Evolutionary conservation across 768 basidiomycete genomes (phyloP).

Genomic region (Tricholomella constricta): DNA sequence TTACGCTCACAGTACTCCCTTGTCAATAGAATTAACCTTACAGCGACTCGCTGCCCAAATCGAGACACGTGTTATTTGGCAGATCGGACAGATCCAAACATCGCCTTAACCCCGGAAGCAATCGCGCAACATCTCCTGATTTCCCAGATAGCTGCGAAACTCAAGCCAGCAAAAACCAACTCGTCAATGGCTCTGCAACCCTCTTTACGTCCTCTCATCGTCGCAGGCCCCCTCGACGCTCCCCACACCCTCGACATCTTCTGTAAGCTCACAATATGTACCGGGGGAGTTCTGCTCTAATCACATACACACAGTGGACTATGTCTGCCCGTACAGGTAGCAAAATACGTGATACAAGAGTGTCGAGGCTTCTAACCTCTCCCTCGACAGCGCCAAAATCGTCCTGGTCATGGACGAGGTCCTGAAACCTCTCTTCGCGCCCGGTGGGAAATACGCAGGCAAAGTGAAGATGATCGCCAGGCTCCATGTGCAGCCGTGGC

Average conservation of each 20-base stretch:
- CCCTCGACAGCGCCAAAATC: slow-evolving; percentile 55
- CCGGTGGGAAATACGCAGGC: slow-evolving; percentile 64
- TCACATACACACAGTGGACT: slow-evolving; percentile 62
- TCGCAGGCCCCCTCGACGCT: slow-evolving; percentile 59
- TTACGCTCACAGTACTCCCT: no score
- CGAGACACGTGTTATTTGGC: slow-evolving; percentile 5
- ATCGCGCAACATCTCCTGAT: no score
- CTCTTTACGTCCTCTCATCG: slow-evolving; percentile 60
- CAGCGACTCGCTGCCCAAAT: slow-evolving; percentile 1
- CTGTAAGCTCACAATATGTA: slow-evolving; percentile 41
- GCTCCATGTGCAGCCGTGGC: slow-evolving; percentile 81
- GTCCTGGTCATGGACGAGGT: slow-evolving; percentile 58
- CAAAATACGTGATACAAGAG: background rate
- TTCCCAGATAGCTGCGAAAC: no score
- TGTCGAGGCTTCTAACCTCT: background rate
- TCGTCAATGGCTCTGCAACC: slow-evolving; percentile 81
- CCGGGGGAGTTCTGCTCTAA: background rate
- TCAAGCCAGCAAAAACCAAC: no score
- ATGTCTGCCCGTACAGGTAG: slow-evolving; percentile 83
- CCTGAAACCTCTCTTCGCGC: slow-evolving; percentile 58
- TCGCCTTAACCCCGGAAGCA: no score
- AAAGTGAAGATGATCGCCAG: slow-evolving; percentile 76
- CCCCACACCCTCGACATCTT: slow-evolving; percentile 84
- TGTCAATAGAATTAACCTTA: no score
- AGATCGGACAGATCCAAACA: background rate